Percentiles rank a stretch among this genome's conserved stretches.
phyloP scores from a whole-genome alignment of 805 yeast genomes.

The Gaillardinia entomophila region DNA sequence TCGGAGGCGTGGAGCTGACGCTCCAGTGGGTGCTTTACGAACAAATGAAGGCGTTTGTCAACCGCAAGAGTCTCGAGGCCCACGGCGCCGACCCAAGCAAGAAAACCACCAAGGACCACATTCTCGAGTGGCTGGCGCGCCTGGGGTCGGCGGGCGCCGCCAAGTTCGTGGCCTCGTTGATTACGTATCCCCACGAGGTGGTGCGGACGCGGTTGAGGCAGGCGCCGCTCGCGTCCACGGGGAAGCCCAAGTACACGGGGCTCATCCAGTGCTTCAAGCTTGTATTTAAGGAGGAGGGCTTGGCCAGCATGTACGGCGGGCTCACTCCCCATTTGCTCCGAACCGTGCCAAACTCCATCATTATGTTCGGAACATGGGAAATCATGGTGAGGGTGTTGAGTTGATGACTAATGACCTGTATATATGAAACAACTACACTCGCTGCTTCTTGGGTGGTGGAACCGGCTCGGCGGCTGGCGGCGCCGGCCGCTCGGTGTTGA shows the following conservation, averaged over 20 bases:
- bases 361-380: slow-evolving; percentile 99
- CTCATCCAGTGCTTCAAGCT: slow-evolving; percentile 79
- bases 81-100: slow-evolving; percentile 23
- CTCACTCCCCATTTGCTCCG: slow-evolving; percentile 93
- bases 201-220: slow-evolving; percentile 93
- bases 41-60: slow-evolving; percentile 76
- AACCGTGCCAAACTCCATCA: slow-evolving; percentile 96
- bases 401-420: background rate
- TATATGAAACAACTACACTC: no score
- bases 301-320: slow-evolving; percentile 93
- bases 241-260: slow-evolving; percentile 84
- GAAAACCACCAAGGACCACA: slow-evolving; percentile 49
- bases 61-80: slow-evolving; percentile 38
- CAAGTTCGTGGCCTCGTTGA: slow-evolving; percentile 83
- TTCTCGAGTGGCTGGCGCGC: slow-evolving; percentile 89
- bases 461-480: no score
- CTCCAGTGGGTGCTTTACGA: slow-evolving; percentile 96
- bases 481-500: slow-evolving; percentile 26
- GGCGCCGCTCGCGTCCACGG: slow-evolving; percentile 72
- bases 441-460: no score
- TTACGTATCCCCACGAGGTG: slow-evolving; percentile 97
- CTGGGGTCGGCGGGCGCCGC: slow-evolving; percentile 98
- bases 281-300: slow-evolving; percentile 88
- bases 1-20: slow-evolving; percentile 90
- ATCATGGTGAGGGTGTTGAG: slow-evolving; percentile 39